Base-by-base conservation (phyloP, 345 rosid species). In the Raphanus raphanistrum region DNA sequence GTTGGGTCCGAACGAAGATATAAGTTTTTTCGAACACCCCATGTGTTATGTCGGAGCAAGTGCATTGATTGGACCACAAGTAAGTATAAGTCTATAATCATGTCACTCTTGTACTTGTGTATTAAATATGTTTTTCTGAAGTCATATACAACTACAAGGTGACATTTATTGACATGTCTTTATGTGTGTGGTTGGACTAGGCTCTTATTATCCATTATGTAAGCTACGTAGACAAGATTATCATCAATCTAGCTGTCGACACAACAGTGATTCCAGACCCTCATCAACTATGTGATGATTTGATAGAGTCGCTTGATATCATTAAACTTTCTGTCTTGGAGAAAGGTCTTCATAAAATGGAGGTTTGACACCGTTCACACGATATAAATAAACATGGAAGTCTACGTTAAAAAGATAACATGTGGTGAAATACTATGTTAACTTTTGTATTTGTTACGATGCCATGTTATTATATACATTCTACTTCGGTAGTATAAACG, bases 151-250 rank as follows among this genome's bases (percentile, higher is more conserved):
- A 28, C 8, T 28, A 48, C 55, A 2, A 27, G 35, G 2, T 60
- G 64, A 27, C 9, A 27, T 12, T 28, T 27, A 28, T 12, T 60
- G 38, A 29, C 65, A 5, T 61, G 9, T 26, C 26, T 52, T 35
- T 54, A 5, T 36, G 55, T 61, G 35, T 84, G 84, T 90, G 88
- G 90, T 32, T 48, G 88, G 78, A 87, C 87, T 81, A 90, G 97
- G 96, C 96, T 17, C 45, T 90, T 80, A 88, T 90, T 10, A 45
- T 88, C 12, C 92, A 92, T 77, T 90, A 71, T 69, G 94, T 88
- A 58, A 92, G 98, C 67, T 89, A 92, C 74, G 78, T 65, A 25
- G 77, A 89, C 50, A 90, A 84, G 81, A 82, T 90, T 89, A 84
- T 74, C 5, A 72, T 92, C 52, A 84, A 79, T 77, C n/a, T 90